Evolutionary conservation across 306 rosid genomes (phyloP).

Genomic region (Pueraria montana): DNA sequence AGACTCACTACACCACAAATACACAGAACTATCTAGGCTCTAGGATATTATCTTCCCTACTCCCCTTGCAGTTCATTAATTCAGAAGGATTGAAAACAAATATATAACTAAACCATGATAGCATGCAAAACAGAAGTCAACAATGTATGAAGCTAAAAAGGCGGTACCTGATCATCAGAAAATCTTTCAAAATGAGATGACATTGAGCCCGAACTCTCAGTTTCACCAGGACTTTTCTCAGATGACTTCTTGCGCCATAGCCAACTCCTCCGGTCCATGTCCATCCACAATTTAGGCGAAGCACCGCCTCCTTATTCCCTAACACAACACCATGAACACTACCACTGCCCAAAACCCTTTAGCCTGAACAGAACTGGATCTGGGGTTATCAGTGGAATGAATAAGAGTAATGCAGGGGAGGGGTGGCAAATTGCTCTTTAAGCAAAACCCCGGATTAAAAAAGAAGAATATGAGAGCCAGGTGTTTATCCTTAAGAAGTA

Average conservation of each 20-base stretch:
- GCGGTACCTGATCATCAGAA: slow-evolving; percentile 62
- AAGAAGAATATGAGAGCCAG: slow-evolving; percentile 18
- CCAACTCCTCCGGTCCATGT: slow-evolving; percentile 77
- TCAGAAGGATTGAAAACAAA: slow-evolving; percentile 23
- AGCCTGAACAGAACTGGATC: slow-evolving; percentile 37
- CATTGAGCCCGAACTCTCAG: slow-evolving; percentile 76
- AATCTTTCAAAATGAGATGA: slow-evolving; percentile 76
- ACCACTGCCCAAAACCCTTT: slow-evolving; percentile 3
- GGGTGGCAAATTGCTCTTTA: slow-evolving; percentile 36
- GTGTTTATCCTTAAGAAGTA: slow-evolving; percentile 40
- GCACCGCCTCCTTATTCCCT: slow-evolving; percentile 47
- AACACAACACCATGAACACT: slow-evolving; percentile 26
- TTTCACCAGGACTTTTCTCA: slow-evolving; percentile 72
- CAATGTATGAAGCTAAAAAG: slow-evolving; percentile 23
- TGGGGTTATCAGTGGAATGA: slow-evolving; percentile 28
- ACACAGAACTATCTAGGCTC: not conserved
- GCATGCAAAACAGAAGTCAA: slow-evolving; percentile 37
- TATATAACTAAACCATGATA: slow-evolving; percentile 6
- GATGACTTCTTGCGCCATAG: slow-evolving; percentile 79
- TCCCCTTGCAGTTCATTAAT: not conserved
- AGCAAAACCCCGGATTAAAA: slow-evolving; percentile 40
- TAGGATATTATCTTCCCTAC: not conserved
- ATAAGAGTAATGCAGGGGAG: slow-evolving; percentile 17
- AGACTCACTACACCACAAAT: not conserved
- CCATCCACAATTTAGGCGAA: slow-evolving; percentile 56